A percentile compares a stretch with the other conserved stretches of the same genome.
phyloP scores from a whole-genome alignment of 257 asterid genomes.

The Scutellaria baicalensis region DNA sequence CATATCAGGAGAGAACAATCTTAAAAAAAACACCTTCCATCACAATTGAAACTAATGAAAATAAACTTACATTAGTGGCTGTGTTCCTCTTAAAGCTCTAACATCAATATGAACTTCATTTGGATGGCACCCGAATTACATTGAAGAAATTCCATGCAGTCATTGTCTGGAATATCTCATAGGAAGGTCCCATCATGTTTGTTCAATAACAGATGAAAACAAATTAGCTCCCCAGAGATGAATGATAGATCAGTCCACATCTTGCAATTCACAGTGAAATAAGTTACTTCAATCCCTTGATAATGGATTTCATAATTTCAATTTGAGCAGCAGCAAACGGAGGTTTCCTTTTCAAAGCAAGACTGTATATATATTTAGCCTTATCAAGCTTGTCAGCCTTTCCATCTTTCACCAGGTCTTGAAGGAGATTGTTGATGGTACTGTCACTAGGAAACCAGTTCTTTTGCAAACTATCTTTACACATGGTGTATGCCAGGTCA shows the following conservation, averaged over 20 bases:
- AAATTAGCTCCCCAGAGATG: neutral
- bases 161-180: no score
- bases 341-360: conserved; percentile 56
- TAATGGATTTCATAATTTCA: conserved; percentile 35
- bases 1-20: neutral
- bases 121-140: neutral
- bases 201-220: neutral
- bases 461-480: conserved; percentile 58
- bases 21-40: conserved; percentile 8
- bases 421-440: conserved; percentile 45
- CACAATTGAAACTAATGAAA: neutral
- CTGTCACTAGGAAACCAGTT: conserved; percentile 67
- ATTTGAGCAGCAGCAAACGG: conserved; percentile 46
- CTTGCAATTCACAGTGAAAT: neutral
- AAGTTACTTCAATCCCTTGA: conserved; percentile 18
- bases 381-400: conserved; percentile 28
- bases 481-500: conserved; percentile 52
- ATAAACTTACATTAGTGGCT: no score
- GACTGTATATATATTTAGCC: conserved; percentile 42
- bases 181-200: neutral
- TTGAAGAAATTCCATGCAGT: no score
- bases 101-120: conserved; percentile 11
- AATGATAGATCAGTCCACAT: neutral
- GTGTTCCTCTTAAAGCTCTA: conserved; percentile 1
- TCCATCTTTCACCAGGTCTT: conserved; percentile 44